Percentiles rank a stretch among this genome's conserved stretches.
phyloP scores from a whole-genome alignment of 2,329 filamentous ascomycete species.

The Ophiocordyceps australis region DNA sequence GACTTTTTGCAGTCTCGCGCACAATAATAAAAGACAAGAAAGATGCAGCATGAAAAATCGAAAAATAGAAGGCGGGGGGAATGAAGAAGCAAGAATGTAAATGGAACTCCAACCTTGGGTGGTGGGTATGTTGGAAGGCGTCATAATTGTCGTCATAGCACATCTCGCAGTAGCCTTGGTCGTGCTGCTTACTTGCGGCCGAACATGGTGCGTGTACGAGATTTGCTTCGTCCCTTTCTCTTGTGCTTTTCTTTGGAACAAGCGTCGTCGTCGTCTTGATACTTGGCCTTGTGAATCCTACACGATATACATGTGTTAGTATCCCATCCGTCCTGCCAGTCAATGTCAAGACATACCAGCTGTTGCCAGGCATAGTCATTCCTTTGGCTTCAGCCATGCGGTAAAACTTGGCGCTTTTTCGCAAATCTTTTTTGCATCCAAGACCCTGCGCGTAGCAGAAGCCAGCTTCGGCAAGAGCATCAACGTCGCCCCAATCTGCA shows the following conservation, averaged over 20 bases:
- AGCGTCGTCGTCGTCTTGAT: conserved; percentile 44
- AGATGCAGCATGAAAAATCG: too few relatives aligned
- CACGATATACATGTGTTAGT: too few relatives aligned
- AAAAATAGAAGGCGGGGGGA: too few relatives aligned
- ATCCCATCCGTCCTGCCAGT: too few relatives aligned
- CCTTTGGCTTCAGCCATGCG: conserved; percentile 81
- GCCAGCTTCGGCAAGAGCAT: conserved; percentile 83
- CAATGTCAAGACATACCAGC: conserved; percentile 66
- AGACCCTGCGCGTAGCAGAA: conserved; percentile 92
- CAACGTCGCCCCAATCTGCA: conserved; percentile 76
- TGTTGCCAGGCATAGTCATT: conserved; percentile 95
- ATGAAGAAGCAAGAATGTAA: too few relatives aligned
- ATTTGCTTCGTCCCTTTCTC: conserved; percentile 60
- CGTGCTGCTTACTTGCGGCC: conserved; percentile 19
- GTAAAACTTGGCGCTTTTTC: conserved; percentile 84
- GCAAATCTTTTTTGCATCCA: conserved; percentile 90
- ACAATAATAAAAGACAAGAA: too few relatives aligned
- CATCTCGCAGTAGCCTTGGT: too few relatives aligned
- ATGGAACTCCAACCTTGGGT: too few relatives aligned
- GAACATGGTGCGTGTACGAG: conserved; percentile 57
- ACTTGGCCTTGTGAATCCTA: conserved; percentile 96
- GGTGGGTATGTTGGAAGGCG: too few relatives aligned
- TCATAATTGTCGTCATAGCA: too few relatives aligned
- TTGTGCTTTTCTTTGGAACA: conserved; percentile 22
- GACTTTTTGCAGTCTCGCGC: too few relatives aligned